A percentile compares a stretch with the other conserved stretches of the same genome.
Conservation (phyloP, 441 rosid species). For the Croton laevigatus region DNA sequence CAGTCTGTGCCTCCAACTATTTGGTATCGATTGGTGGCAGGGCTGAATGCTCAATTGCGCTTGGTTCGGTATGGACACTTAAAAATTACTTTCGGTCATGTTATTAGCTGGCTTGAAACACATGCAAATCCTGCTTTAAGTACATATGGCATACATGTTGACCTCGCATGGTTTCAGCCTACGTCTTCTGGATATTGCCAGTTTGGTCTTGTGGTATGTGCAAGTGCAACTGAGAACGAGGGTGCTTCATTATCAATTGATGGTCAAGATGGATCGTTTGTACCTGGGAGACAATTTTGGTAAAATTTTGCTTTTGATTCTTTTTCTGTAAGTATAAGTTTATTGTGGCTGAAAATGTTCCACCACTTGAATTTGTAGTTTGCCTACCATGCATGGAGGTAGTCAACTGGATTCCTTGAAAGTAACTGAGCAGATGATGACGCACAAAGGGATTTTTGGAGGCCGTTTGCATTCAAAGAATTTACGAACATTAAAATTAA, state of each 20-base stretch:
- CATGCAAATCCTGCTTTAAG: conserved; percentile 81
- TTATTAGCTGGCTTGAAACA: conserved; percentile 82
- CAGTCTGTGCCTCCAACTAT: conserved; percentile 80
- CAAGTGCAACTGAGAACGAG: conserved; percentile 44
- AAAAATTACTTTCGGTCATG: conserved; percentile 61
- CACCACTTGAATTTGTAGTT: conserved; percentile 30
- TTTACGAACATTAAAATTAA: conserved; percentile 55
- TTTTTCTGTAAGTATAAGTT: not conserved
- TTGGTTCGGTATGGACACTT: conserved; percentile 65
- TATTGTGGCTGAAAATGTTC: conserved; percentile 10
- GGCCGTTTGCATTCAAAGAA: conserved; percentile 62
- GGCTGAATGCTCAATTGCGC: conserved; percentile 84
- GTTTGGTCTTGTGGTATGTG: conserved; percentile 60
- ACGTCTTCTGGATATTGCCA: conserved; percentile 70
- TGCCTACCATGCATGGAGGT: conserved; percentile 26
- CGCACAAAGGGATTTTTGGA: conserved; percentile 44
- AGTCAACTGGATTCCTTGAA: conserved; percentile 29
- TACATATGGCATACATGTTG: conserved; percentile 54
- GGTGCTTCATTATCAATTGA: conserved; percentile 22
- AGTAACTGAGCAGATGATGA: conserved; percentile 34
- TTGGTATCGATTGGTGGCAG: conserved; percentile 88
- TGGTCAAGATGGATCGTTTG: conserved; percentile 30
- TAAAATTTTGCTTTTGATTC: conserved; percentile 25
- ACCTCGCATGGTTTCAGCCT: conserved; percentile 85
- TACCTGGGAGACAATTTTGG: conserved; percentile 43